Evolutionary conservation across 2,329 filamentous ascomycete genomes (phyloP), one percentile per base, ranked within the genome.

Genomic region (Cladobotryum mycophilum): DNA sequence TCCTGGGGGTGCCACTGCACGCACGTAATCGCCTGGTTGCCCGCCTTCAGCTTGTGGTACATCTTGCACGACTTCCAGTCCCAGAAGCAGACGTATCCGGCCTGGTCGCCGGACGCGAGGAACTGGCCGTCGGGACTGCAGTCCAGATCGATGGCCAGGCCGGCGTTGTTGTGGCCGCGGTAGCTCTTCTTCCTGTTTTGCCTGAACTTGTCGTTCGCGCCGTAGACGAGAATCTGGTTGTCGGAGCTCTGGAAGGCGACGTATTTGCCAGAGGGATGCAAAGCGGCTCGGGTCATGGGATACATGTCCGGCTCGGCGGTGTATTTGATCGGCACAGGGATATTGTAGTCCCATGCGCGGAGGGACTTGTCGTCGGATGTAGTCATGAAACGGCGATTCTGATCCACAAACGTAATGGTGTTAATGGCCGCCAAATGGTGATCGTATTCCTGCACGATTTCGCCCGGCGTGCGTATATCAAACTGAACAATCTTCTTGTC

Each of bases 31-130:
- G 91, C 83, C 48, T 86, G 81, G 49, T 89, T 90, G 53, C 88
- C 84, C 20, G 89, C 91, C 70, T 87, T 82, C 57, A 99, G 82
- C 78, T 97, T 97, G 72, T 96, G 89, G 71, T 89, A 96, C 90
- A 99, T 92, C 73, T 96, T 97, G 69, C 92, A 95, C 37, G 90
- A 96, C 80, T 99, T 99, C 89, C 91, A 99, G 70, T 97, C 93
- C 89, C 91, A 99, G 72, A 97, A 96, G 70, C 88, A 95, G 44
- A 96, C 83, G 62, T 82, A 96, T 35, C 95, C 93, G 14, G 82
- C 89, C 47, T 83, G 88, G 68, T 99, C 93, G 55, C 93, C 93
- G 15, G 82, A 88, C 17, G 84, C 86, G 49, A 99, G 76, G 67
- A 96, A 95, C 64, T 95, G 89, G 0, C 93, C 93, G 66, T 97